Evolutionary conservation across 2,329 filamentous ascomycete genomes (phyloP), one percentile per base, ranked within the genome.

Genomic region (Boeremia lycopersici): DNA sequence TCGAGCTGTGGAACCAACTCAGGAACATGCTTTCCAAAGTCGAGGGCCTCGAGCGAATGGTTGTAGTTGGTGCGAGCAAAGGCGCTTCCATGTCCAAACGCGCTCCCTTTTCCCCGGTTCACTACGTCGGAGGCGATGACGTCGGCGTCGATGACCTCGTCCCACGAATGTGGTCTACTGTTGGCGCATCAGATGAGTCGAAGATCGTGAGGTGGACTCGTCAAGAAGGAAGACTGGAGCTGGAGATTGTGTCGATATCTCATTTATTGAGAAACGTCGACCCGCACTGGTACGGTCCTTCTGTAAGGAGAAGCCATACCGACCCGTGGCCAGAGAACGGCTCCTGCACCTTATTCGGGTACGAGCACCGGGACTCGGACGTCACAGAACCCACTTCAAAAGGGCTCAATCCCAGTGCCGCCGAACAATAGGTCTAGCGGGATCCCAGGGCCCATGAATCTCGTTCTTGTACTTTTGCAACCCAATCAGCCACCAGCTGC

Each of bases 381-480:
- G 44, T 55, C 11, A 44, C 41, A 4, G 60, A 67, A 15, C 36
- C 51, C 1, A 56, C 53, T 4, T 65, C 51, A 25, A 67, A 64
- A 42, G 46, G 31, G 10, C 12, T 76, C 67, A 78, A 70, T 79
- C 79, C 78, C 78, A 81, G 36, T 86, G 80, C 67, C 88, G 87
- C 69, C 91, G 86, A 60, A 95, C 93, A 51, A 95, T 85, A 9
- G 95, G 95, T 71, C 93, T 84, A 6, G 95, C 95, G 17, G 93
- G 93, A 78, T 99, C 95, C 95, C 95, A 99, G 1, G 95, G 95
- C 38, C 95, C 95, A 70, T 93, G 91, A 63, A 99, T 97, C 77
- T 98, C 95, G 74, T 98, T 98, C 81, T 99, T 99, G 77, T 98
- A 99, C 78, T 96, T 93, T 77, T 99, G 95, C 74, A 99, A 76